phyloP scores from a whole-genome alignment of 1,284 basidiomycete genomes.

The Peniophora sp. region DNA sequence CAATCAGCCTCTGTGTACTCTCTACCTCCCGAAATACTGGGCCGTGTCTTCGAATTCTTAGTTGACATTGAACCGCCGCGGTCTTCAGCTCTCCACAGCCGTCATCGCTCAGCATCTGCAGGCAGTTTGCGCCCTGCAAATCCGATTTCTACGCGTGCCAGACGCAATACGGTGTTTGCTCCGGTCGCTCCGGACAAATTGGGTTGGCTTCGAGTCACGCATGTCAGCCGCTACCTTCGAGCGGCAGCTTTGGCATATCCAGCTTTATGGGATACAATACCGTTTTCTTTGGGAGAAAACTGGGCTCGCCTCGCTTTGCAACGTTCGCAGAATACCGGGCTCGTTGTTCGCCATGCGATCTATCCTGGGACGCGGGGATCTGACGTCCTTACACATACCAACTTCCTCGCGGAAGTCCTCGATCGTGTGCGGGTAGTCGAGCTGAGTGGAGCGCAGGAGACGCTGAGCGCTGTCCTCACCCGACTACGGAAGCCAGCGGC shows the following conservation, averaged over 20 bases:
- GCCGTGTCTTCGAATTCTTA: not conserved
- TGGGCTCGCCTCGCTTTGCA: not conserved
- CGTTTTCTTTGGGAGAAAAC: not conserved
- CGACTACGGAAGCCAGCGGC: not conserved
- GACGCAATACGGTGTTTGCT: not conserved
- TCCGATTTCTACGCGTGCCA: not conserved
- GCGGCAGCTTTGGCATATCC: not conserved
- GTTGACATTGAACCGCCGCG: not conserved
- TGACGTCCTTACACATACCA: not conserved
- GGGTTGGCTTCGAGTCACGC: not conserved
- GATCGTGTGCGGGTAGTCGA: not conserved
- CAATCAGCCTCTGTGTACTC: not conserved
- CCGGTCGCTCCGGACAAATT: not conserved
- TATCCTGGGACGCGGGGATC: not conserved
- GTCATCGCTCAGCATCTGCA: not conserved
- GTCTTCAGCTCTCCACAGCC: not conserved
- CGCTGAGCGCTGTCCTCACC: not conserved
- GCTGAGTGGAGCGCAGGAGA: not conserved
- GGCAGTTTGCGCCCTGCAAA: not conserved
- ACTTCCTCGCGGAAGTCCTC: not conserved
- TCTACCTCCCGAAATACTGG: not conserved
- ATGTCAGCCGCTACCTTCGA: not conserved
- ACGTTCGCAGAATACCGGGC: not conserved
- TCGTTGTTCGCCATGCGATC: not conserved
- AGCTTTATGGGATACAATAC: not conserved